Evolutionary conservation across 192 early-diverging fungal genomes (phyloP), one percentile per base, ranked within the genome.

Genomic region (Coemansia sp.): DNA sequence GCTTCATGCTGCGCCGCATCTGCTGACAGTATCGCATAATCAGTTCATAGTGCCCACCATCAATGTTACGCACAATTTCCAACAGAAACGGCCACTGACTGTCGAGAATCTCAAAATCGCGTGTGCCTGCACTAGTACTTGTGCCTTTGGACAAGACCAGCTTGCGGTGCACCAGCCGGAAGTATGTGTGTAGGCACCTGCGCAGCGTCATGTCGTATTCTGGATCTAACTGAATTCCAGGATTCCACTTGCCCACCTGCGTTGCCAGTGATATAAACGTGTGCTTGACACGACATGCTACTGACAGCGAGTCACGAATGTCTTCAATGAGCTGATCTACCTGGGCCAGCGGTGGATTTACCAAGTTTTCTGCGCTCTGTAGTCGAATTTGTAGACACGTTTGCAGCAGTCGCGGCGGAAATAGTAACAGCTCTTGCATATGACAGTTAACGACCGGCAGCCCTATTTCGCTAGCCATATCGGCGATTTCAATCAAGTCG

Each of bases 281-380:
- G 56, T 77, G 81, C 62, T 92, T 92, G 55, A 93, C 86, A 64
- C 84, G 67, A 68, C 88, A 89, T 0, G 91, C 90, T 14, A 92
- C 70, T 1, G 80, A 62, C 17, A 95, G 77, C 23, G 88, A 83
- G 23, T 88, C 85, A 43, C 88, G 85, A 60, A 89, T 90, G 60
- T 92, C 89, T 29, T 92, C 92, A 65, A 93, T 77, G 72, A 90
- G 84, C 62, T 92, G 88, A 60, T 92, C 92, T 3, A 93, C 76
- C 74, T 81, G 79, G 37, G 68, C 67, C 56, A 62, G 61, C 15
- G 73, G 61, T 15, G 67, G 67, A 51, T 70, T 81, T 10, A 60
- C 57, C 50, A 81, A 65, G 52, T 76, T 81, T 32, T 69, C 70
- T 1, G 74, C 83, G 37, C 88, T 88, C 56, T 91, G 86, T 27